Base-by-base conservation (phyloP, 371 early-diverging fungal species). In the Apophysomyces variabilis region DNA sequence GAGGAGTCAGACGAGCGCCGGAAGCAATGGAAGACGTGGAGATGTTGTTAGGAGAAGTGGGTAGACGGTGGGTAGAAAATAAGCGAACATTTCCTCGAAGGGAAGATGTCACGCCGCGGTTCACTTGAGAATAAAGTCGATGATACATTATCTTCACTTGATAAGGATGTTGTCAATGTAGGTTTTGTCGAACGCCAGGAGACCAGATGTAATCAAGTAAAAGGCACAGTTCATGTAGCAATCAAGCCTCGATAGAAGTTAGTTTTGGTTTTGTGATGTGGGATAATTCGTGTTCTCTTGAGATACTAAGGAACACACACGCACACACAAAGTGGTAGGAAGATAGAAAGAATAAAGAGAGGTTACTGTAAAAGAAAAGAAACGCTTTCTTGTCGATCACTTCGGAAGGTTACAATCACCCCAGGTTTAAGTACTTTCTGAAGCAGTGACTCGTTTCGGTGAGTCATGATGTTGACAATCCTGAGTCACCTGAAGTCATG, bases 141-240 rank as follows among this genome's bases (percentile, higher is more conserved):
- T 54, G 65, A 44, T 68, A 73, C 73, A 73, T 73, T 21, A 63
- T 60, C 18, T 71, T 79, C 74, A 79, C 77, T 79, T 79, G 67
- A 79, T 75, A 60, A 79, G 68, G 45, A 79, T 79, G 68, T 77
- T 77, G 66, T 79, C 77, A 60, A 77, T 77, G 50, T 79, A 79
- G 50, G 77, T 77, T 74, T 74, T 77, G 70, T 79, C 80, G 63
- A 79, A 77, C 65, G 80, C 75, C 68, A 74, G 70, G 66, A 79
- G 77, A 77, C 80, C 80, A 69, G 80, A 70, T 68, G 80, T 79
- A 64, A 79, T 79, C 61, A 79, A 69, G 72, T 73, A 73, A 66
- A 77, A 79, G 63, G 69, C 77, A 77, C 69, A 74, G 66, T 71
- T 69, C 80, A 79, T 79, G 71, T 66, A 78, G 66, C 57, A 45